A percentile compares a stretch with the other conserved stretches of the same genome.
Conservation (phyloP, 768 basidiomycete species). For the Dentipellis fragilis region DNA sequence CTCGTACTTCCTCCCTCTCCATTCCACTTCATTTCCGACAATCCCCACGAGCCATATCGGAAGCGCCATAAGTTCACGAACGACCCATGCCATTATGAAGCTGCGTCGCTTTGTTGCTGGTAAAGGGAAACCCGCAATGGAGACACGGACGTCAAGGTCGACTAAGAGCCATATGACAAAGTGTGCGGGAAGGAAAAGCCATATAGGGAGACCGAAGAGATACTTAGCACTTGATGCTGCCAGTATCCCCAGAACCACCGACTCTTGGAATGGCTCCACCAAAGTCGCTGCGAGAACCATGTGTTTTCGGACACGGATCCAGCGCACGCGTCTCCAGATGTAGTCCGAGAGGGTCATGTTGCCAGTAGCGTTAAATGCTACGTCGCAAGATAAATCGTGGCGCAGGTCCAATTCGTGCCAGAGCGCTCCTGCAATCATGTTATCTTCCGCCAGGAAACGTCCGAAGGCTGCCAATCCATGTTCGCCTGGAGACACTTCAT, state of each 20-base stretch:
- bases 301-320: slow-evolving; percentile 93
- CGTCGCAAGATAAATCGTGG: slow-evolving; percentile 86
- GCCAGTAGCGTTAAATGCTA: slow-evolving; percentile 82
- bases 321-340: slow-evolving; percentile 81
- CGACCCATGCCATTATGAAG: slow-evolving; percentile 72
- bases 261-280: slow-evolving; percentile 90
- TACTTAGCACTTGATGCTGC: slow-evolving; percentile 44
- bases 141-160: slow-evolving; percentile 76
- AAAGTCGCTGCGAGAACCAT: slow-evolving; percentile 86
- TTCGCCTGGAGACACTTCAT: slow-evolving; percentile 19
- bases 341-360: slow-evolving; percentile 82
- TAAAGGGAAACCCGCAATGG: slow-evolving; percentile 60
- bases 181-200: slow-evolving; percentile 50
- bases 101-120: slow-evolving; percentile 35
- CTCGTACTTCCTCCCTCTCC: slow-evolving; percentile 78
- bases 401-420: slow-evolving; percentile 90
- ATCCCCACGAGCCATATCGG: slow-evolving; percentile 86
- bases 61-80: slow-evolving; percentile 73
- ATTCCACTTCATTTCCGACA: slow-evolving; percentile 68
- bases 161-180: slow-evolving; percentile 62
- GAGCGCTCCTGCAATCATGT: slow-evolving; percentile 86
- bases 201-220: slow-evolving; percentile 39
- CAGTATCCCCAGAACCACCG: slow-evolving; percentile 58
- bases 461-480: slow-evolving; percentile 72
- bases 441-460: slow-evolving; percentile 92